Evolutionary conservation across 1,284 basidiomycete genomes (phyloP).

Genomic region (Bondarzewia mesenterica): DNA sequence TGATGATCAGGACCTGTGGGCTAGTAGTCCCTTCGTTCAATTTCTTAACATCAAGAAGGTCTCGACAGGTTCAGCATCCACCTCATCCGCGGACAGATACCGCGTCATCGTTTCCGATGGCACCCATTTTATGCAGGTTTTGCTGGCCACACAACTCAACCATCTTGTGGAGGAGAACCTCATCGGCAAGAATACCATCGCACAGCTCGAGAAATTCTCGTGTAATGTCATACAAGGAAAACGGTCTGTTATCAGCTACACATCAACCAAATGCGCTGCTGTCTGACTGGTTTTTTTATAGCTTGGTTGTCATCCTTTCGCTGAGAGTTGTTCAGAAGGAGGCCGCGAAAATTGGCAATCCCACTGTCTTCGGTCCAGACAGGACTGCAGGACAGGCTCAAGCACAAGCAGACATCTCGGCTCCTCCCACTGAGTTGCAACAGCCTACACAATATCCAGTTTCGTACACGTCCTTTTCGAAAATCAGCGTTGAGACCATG

Average conservation of each 20-base stretch:
- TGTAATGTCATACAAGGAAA: constrained; percentile 83
- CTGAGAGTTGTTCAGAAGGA: constrained; percentile 49
- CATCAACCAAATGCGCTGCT: constrained; percentile 3
- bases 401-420: too few species aligned
- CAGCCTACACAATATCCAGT: too few species aligned
- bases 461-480: too few species aligned
- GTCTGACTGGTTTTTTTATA: constrained; percentile 22
- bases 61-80: constrained; percentile 14
- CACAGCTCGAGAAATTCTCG: constrained; percentile 71
- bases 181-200: constrained; percentile 68
- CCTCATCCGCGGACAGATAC: constrained; percentile 50
- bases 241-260: constrained; percentile 43
- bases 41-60: constrained; percentile 81
- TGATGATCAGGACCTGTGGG: constrained; percentile 42
- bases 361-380: constrained; percentile 28
- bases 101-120: constrained; percentile 80
- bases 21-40: constrained; percentile 63
- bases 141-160: constrained; percentile 94
- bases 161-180: constrained; percentile 61
- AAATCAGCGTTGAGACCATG: too few species aligned
- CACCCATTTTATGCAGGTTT: constrained; percentile 77
- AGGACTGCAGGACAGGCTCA: too few species aligned
- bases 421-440: too few species aligned
- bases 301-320: constrained; percentile 81
- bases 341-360: constrained; percentile 72